Base-by-base conservation (phyloP, 1,284 basidiomycete species). In the Melampsora americana region DNA sequence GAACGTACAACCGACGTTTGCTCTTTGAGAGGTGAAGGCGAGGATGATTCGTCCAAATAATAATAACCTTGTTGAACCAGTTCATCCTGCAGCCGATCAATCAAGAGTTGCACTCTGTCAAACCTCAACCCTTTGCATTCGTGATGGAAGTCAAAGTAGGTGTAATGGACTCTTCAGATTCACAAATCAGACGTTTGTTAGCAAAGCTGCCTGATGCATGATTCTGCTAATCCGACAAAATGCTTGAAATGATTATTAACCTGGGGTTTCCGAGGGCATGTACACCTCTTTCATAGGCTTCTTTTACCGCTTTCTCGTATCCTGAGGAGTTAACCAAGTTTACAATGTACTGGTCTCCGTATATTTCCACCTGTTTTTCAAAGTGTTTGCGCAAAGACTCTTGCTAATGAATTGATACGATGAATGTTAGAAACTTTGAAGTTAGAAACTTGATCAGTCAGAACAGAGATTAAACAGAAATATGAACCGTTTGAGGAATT, bases 91-190 rank as follows among this genome's bases (percentile, higher is more conserved):
- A 98, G 84, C 71, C 87, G 86, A 77, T 93, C 91, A 56, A 97
- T 87, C 56, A 99, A 87, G 20, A 92, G 84, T 78, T 88, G 89
- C 79, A 99, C 92, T 66, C 93, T 88, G 82, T 99, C 93, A 88
- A 94, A 99, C 76, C 92, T 90, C 90, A 99, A 92, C 53, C 92
- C 88, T 82, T 90, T 92, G 86, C 95, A 98, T 84, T 98, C 94
- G 80, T 89, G 90, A 84, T 98, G 95, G 86, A 99, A 99, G 83
- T 99, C 96, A 82, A 96, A 99, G 86, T 98, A 97, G 78, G 92
- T 87, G 82, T 99, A 99, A 81, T 89, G 89, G 69, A 93, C 89
- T 66, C 88, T 85, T 5, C 88, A 86, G 42, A 90, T 80, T 53
- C 50, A 35, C 50, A 53, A 53, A 53, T 20, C 50, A 53, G 50